These are phyloP conservation scores for Chiua virens DNA, from an alignment of 768 basidiomycete genomes.

Conservation along the genomic window DNA sequence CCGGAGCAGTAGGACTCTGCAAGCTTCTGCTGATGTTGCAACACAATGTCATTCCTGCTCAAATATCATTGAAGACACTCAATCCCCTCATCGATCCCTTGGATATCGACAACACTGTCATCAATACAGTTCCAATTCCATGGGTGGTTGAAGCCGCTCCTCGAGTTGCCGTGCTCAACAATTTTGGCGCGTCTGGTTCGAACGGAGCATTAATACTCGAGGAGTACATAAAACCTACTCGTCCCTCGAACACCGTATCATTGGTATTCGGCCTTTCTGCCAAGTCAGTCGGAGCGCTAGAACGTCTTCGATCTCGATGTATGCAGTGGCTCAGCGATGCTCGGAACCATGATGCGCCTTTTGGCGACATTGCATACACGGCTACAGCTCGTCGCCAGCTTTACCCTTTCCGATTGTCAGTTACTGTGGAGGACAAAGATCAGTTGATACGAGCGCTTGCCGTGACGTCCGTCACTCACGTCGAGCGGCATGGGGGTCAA, in stretches of 20 bases:
- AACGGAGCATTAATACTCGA: constrained; percentile 64
- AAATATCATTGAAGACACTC: constrained; percentile 55
- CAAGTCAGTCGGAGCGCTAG: constrained; percentile 48
- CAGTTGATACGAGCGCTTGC: constrained; percentile 50
- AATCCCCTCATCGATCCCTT: constrained; percentile 57
- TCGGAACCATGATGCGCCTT: constrained; percentile 20
- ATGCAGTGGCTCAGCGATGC: constrained; percentile 46
- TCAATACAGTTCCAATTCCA: constrained; percentile 37
- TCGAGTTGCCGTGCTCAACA: constrained; percentile 64
- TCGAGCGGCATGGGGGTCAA: constrained; percentile 26
- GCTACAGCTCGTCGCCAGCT: constrained; percentile 64
- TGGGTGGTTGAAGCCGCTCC: constrained; percentile 45
- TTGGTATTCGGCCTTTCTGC: constrained; percentile 64
- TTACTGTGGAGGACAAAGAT: constrained; percentile 41
- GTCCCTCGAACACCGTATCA: constrained; percentile 6
- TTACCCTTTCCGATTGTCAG: constrained; percentile 52
- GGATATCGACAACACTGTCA: constrained; percentile 47
- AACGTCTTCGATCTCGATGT: constrained; percentile 46
- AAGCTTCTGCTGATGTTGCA: constrained; percentile 71
- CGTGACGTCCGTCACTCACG: constrained; percentile 33
- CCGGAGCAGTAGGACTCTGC: constrained; percentile 68
- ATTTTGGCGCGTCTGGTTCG: constrained; percentile 75
- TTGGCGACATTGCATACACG: constrained; percentile 64
- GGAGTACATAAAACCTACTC: constrained; percentile 38
- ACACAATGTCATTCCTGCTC: constrained; percentile 53